Conservation (phyloP, 305 asterid genomes). For the Nicotiana rustica region DNA sequence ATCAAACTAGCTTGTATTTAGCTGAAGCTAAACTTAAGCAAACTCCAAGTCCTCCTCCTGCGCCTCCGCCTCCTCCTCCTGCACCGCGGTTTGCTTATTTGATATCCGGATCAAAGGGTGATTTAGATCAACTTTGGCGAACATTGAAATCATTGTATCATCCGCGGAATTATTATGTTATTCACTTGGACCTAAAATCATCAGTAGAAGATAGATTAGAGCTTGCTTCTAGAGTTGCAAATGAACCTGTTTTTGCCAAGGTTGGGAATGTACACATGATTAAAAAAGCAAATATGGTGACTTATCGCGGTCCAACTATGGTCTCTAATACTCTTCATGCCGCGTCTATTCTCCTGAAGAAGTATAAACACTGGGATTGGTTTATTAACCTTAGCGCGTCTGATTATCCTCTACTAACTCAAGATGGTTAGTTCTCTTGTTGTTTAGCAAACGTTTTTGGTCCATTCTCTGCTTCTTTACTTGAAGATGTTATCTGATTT, state of each 20-base stretch:
- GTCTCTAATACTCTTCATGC: slow-evolving; percentile 49
- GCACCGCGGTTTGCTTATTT: slow-evolving; percentile 45
- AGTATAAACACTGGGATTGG: slow-evolving; percentile 45
- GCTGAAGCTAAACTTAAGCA: slow-evolving; percentile 51
- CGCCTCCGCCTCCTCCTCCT: slow-evolving; percentile 52
- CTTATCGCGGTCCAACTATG: slow-evolving; percentile 48
- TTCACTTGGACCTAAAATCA: slow-evolving; percentile 47
- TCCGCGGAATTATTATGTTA: slow-evolving; percentile 46
- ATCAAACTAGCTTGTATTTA: slow-evolving; percentile 46
- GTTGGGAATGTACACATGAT: slow-evolving; percentile 47
- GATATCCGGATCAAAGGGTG: slow-evolving; percentile 46
- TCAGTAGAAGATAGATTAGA: slow-evolving; percentile 42
- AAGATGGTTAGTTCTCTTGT: slow-evolving; percentile 42
- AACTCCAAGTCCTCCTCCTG: slow-evolving; percentile 46
- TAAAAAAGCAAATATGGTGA: slow-evolving; percentile 46
- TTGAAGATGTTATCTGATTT: neutral
- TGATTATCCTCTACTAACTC: slow-evolving; percentile 49
- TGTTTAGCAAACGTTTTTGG: neutral
- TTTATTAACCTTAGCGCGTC: slow-evolving; percentile 50
- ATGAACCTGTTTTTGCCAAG: slow-evolving; percentile 36
- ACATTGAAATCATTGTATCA: slow-evolving; percentile 42
- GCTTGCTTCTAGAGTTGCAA: slow-evolving; percentile 40
- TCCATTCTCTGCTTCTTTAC: neutral
- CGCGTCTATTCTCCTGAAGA: slow-evolving; percentile 47
- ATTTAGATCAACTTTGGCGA: slow-evolving; percentile 44